phyloP scores from a whole-genome alignment of 2,329 filamentous ascomycete species.

The Aspergillus pseudoglaucus region DNA sequence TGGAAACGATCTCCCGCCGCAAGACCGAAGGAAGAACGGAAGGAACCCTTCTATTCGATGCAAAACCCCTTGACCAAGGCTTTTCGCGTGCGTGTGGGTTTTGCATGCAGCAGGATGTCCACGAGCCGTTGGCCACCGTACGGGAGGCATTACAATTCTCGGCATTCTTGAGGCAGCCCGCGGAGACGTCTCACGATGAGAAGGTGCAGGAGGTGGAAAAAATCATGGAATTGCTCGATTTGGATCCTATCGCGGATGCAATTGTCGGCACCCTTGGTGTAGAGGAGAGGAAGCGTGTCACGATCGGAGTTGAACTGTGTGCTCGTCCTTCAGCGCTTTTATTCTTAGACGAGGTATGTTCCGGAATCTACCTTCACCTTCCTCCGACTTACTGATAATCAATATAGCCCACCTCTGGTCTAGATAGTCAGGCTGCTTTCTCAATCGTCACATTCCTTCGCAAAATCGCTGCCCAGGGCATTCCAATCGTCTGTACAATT shows the following conservation, averaged over 20 bases:
- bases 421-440: slow-evolving; percentile 61
- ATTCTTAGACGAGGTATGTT: slow-evolving; percentile 47
- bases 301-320: slow-evolving; percentile 54
- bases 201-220: slow-evolving; percentile 43
- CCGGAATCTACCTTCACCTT: no score
- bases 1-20: slow-evolving; percentile 35
- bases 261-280: slow-evolving; percentile 53
- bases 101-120: slow-evolving; percentile 57
- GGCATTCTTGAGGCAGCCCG: slow-evolving; percentile 53
- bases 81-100: slow-evolving; percentile 47
- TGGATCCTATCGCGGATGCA: slow-evolving; percentile 56
- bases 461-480: slow-evolving; percentile 69
- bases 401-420: slow-evolving; percentile 46
- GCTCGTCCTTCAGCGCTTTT: slow-evolving; percentile 46
- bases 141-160: slow-evolving; percentile 59
- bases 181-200: slow-evolving; percentile 47
- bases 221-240: slow-evolving; percentile 59
- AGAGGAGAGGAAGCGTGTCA: slow-evolving; percentile 59
- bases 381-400: no score
- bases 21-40: slow-evolving; percentile 30
- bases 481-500: slow-evolving; percentile 65
- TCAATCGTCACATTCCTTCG: slow-evolving; percentile 53
- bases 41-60: slow-evolving; percentile 33
- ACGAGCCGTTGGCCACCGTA: slow-evolving; percentile 56
- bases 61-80: slow-evolving; percentile 26